These are phyloP conservation scores for Acacia pycnantha DNA, from an alignment of 331 rosid species.

Conservation along the genomic window DNA sequence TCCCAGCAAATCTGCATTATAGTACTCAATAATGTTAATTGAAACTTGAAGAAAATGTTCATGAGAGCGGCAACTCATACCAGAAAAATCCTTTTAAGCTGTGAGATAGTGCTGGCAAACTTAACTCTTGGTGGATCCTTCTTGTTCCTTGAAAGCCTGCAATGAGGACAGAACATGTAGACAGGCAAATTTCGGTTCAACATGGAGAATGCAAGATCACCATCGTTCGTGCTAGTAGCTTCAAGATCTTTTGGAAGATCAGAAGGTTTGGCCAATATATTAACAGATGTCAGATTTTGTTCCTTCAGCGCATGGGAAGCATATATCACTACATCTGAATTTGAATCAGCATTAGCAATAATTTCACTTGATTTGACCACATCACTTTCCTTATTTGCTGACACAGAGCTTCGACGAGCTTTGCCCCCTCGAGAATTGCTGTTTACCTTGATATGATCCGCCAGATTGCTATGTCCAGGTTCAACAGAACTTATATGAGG, in stretches of 20 bases:
- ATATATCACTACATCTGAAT: slow-evolving; percentile 35
- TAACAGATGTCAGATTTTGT: slow-evolving; percentile 44
- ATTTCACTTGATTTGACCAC: slow-evolving; percentile 49
- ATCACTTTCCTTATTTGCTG: slow-evolving; percentile 52
- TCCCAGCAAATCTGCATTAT: slow-evolving; percentile 4
- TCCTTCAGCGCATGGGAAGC: slow-evolving; percentile 41
- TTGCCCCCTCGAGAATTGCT: slow-evolving; percentile 54
- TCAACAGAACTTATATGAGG: slow-evolving; percentile 47
- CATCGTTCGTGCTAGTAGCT: slow-evolving; percentile 47
- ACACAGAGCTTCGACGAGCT: slow-evolving; percentile 44
- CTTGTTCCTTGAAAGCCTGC: slow-evolving; percentile 62
- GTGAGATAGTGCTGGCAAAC: slow-evolving; percentile 81
- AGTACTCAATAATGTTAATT: slow-evolving; percentile 6
- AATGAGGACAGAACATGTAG: slow-evolving; percentile 89
- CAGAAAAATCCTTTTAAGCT: slow-evolving; percentile 88
- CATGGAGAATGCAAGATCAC: slow-evolving; percentile 67
- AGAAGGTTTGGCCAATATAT: slow-evolving; percentile 34
- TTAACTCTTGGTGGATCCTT: slow-evolving; percentile 57
- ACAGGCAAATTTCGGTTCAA: slow-evolving; percentile 74
- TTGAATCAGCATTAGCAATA: slow-evolving; percentile 43
- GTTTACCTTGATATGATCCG: slow-evolving; percentile 46
- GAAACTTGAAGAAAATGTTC: slow-evolving; percentile 24
- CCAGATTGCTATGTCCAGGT: slow-evolving; percentile 35
- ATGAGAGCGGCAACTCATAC: slow-evolving; percentile 46
- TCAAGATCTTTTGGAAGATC: slow-evolving; percentile 49